Percentiles rank a stretch among this genome's conserved stretches.
Evolutionary conservation across 2,329 filamentous ascomycete genomes (phyloP).

Genomic region (Zasmidium cellare): DNA sequence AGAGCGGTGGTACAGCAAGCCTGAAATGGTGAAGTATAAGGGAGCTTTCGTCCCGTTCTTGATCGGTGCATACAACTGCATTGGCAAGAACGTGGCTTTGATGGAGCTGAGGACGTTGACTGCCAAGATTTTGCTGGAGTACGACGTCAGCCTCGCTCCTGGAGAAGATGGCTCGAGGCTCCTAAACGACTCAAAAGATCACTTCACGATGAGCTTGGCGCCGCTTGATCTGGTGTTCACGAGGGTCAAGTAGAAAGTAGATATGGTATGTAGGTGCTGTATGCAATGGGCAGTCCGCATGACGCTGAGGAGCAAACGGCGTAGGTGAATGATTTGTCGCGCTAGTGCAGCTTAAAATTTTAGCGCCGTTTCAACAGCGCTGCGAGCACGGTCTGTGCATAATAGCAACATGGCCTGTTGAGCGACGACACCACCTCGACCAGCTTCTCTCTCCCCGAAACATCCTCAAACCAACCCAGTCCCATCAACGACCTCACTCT

Average conservation of each 20-base stretch:
- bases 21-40: slow-evolving; percentile 37
- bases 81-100: slow-evolving; percentile 40
- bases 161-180: slow-evolving; percentile 36
- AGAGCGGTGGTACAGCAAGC: slow-evolving; percentile 38
- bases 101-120: slow-evolving; percentile 38
- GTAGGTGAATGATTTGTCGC: too few species aligned
- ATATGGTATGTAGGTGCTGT: too few species aligned
- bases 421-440: too few species aligned
- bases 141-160: slow-evolving; percentile 37
- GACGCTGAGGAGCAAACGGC: too few species aligned
- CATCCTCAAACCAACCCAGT: too few species aligned
- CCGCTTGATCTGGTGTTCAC: slow-evolving; percentile 23
- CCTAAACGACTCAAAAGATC: slow-evolving; percentile 33
- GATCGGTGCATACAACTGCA: slow-evolving; percentile 37
- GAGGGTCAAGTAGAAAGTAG: neutral
- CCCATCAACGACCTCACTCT: too few species aligned
- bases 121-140: slow-evolving; percentile 35
- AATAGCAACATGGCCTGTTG: too few species aligned
- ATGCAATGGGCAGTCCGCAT: too few species aligned
- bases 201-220: slow-evolving; percentile 33
- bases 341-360: too few species aligned
- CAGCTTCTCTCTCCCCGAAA: too few species aligned
- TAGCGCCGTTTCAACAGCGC: too few species aligned
- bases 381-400: too few species aligned
- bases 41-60: slow-evolving; percentile 39